These are phyloP conservation scores for Coemansia sp. DNA, from an alignment of 192 early-diverging fungal genomes.

Conservation along the genomic window DNA sequence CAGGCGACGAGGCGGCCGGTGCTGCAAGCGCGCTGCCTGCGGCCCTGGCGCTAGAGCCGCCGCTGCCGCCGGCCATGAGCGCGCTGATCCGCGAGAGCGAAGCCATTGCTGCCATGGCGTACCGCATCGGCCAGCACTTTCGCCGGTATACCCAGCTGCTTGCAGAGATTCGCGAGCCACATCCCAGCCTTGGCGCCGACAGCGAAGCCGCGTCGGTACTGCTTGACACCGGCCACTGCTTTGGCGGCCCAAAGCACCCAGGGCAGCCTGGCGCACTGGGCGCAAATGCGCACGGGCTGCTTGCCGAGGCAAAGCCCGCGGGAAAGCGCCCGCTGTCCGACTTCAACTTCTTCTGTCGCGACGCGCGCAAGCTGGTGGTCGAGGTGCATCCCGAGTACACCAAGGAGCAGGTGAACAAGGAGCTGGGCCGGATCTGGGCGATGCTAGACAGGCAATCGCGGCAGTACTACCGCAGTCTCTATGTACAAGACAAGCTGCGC, in stretches of 20 bases:
- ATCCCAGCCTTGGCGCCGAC: background rate
- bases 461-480: constrained; percentile 37
- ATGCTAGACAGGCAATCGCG: constrained; percentile 24
- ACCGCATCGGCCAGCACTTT: constrained; percentile 15
- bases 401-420: constrained; percentile 47
- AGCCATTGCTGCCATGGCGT: constrained; percentile 6
- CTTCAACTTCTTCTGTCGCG: constrained; percentile 48
- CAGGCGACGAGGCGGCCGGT: background rate
- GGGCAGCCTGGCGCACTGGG: background rate
- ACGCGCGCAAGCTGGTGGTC: constrained; percentile 42
- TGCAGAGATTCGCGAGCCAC: background rate
- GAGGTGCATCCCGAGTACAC: constrained; percentile 35
- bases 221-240: background rate
- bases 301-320: constrained; percentile 1
- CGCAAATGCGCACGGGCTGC: background rate
- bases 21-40: background rate
- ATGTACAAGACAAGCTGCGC: constrained; percentile 36
- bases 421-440: constrained; percentile 44
- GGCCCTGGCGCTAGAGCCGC: background rate
- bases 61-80: background rate
- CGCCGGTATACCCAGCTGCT: constrained; percentile 19
- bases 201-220: background rate
- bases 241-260: background rate
- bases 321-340: constrained; percentile 40
- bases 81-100: constrained; percentile 19